Conservation (phyloP, 202 grass and related monocot genomes). For the Miscanthus sacchariflorus region DNA sequence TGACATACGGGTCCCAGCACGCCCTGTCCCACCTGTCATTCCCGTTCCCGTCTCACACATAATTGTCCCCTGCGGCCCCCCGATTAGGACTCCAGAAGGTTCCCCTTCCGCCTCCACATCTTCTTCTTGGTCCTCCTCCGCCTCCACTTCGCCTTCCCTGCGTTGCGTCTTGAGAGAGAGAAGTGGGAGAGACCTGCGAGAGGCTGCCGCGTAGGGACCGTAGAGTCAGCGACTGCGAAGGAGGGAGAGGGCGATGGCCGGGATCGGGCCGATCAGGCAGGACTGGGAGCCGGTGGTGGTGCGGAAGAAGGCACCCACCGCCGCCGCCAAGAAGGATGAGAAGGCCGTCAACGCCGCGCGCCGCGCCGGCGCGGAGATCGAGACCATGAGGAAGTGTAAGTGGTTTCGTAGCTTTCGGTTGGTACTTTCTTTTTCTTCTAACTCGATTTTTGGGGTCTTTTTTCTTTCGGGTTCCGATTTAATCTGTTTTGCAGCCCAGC, state of each 20-base stretch:
- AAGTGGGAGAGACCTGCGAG: background rate
- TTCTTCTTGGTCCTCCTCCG: conserved; percentile 21
- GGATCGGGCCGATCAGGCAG: conserved; percentile 88
- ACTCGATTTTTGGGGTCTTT: background rate
- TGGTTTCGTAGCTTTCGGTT: background rate
- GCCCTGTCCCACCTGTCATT: conserved; percentile 4
- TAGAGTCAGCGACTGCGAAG: background rate
- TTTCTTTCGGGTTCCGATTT: conserved; percentile 3
- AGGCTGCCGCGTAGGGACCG: conserved; percentile 1
- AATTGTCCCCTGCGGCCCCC: background rate
- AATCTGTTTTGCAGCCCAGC: background rate
- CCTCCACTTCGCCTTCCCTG: background rate
- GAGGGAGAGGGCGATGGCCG: conserved; percentile 60
- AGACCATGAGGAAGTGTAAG: conserved; percentile 89
- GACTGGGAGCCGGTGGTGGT: conserved; percentile 97
- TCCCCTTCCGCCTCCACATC: conserved; percentile 12
- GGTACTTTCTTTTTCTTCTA: too few relatives aligned
- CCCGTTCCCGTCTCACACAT: background rate
- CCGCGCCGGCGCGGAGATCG: conserved; percentile 92
- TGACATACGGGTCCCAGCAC: background rate
- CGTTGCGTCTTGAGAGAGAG: conserved; percentile 11
- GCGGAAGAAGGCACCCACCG: conserved; percentile 86
- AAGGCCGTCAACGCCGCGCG: conserved; percentile 97
- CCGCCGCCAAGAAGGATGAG: conserved; percentile 96
- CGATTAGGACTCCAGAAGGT: conserved; percentile 41